Base-by-base conservation (phyloP, 1,284 basidiomycete genomes). In the Rhodotorula sp. region DNA sequence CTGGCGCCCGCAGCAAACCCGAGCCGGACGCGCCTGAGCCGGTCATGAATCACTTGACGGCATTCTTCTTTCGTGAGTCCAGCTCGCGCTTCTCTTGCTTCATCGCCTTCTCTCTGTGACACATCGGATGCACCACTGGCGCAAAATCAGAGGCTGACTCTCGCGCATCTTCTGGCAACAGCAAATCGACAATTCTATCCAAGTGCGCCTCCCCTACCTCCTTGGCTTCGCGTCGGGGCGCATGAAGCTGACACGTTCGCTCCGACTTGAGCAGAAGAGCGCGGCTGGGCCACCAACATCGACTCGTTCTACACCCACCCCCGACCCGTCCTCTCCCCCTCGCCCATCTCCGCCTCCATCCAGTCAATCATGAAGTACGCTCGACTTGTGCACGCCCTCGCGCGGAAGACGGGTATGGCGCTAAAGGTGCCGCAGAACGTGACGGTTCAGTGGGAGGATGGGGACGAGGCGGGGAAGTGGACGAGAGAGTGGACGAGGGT, bases 161-260 rank as follows among this genome's bases (percentile, higher is more conserved):
- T 44, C 39, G 39, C 19, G 11, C 39, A 44, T 8, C 9, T 4
- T 17, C 2, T 15, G 11, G 8, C 9, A 27, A 8, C 49, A 60
- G 59, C 60, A 13, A 64, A 64, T 17, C 62, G 62, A 8, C 52
- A 57, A 17, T 64, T 64, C 47, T 64, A 64, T n/a, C 62, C 62
- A 10, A 56, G 62, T 61, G 39, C 27, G 60, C 22, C 30, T 20
- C 10, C 29, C 8, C 13, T n/a, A n/a, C n/a, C n/a, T n/a, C n/a
- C n/a, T n/a, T n/a, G n/a, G n/a, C n/a, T n/a, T n/a, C n/a, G n/a
- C n/a, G n/a, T n/a, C n/a, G n/a, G n/a, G n/a, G n/a, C n/a, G n/a
- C 29, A 8, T 17, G 29, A 9, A 9, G 5, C 34, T 52, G 8
- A 22, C 51, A 17, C n/a, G 19, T 11, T 20, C 19, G 2, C 19